Evolutionary conservation across 805 yeast genomes (phyloP), one percentile per base, ranked within the genome.

Genomic region (Starmera dryadoides): DNA sequence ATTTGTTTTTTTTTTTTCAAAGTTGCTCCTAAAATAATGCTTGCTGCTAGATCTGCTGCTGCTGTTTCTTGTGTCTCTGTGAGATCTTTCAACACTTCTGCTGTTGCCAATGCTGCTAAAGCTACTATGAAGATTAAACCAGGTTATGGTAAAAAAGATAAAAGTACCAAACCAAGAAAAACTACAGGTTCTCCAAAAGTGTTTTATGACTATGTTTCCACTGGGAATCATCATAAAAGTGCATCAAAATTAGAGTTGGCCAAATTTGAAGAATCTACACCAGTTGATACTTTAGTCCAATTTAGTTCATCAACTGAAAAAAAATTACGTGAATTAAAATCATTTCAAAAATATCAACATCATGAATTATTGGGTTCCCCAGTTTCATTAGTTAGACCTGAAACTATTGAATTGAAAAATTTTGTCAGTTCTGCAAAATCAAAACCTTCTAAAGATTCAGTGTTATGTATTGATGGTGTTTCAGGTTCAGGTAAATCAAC

Each of bases 401-500:
- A 66, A 35, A 72, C 83, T 5, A 42, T 53, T 16, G 52, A 67
- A 18, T 47, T 77, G 11, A 48, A 62, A 19, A 52, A 62, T 1
- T 59, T 78, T 34, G 52, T 78, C 10, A n/a, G n/a, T n/a, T n/a
- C n/a, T n/a, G n/a, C n/a, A n/a, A n/a, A n/a, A n/a, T n/a, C n/a
- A n/a, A n/a, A n/a, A n/a, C n/a, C n/a, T n/a, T 52, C 71, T 0
- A 56, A 72, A 1, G 50, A 60, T 11, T 81, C 77, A 52, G 69
- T 81, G 49, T 49, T 72, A 23, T 64, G 79, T 23, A 44, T 86
- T n/a, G 56, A 74, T 17, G 95, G 95, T 33, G 79, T 73, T 40
- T 62, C 74, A 33, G 96, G 96, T 36, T 69, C 75, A 10, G 97
- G 97, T 7, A 89, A 88, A 64, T 75, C 91, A 3, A 75, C 86